Evolutionary conservation across 345 rosid genomes (phyloP).

Genomic region (Eucalyptus marginata): DNA sequence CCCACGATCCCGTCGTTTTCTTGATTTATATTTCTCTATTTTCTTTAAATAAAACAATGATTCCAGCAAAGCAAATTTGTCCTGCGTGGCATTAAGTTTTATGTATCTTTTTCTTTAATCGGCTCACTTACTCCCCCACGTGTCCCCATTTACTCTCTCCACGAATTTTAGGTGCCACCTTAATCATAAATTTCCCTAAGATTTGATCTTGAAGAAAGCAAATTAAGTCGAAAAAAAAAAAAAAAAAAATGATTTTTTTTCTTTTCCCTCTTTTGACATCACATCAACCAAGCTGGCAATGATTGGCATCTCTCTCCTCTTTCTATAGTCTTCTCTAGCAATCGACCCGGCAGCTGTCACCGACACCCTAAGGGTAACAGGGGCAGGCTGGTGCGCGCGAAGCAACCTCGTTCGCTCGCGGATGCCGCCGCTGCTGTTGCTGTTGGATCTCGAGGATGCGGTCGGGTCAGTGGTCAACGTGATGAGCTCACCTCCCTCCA

Average conservation of each 20-base stretch:
- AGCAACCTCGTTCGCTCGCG: not conserved
- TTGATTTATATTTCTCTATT: not conserved
- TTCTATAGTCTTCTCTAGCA: not conserved
- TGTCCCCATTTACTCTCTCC: not conserved
- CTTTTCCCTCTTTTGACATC: not conserved
- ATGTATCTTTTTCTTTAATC: not conserved
- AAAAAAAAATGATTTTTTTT: not conserved
- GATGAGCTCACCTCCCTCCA: not conserved
- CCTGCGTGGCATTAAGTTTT: not conserved
- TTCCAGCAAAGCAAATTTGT: not conserved
- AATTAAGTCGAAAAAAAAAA: not conserved
- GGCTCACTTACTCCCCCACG: not conserved
- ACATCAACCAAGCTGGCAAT: slow-evolving; percentile 9
- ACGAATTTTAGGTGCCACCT: not conserved
- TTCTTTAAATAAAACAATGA: not conserved
- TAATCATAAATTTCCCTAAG: not conserved
- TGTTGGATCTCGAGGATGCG: not conserved
- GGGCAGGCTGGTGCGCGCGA: not conserved
- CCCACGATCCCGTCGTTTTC: not conserved
- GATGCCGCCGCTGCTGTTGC: not conserved
- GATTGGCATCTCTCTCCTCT: slow-evolving; percentile 2
- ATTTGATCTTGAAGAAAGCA: not conserved
- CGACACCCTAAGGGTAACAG: not conserved
- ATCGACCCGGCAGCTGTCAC: not conserved
- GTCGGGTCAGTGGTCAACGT: not conserved